Evolutionary conservation across 441 rosid genomes (phyloP), one percentile per base, ranked within the genome.

Genomic region (Pelargonium cotyledonis): DNA sequence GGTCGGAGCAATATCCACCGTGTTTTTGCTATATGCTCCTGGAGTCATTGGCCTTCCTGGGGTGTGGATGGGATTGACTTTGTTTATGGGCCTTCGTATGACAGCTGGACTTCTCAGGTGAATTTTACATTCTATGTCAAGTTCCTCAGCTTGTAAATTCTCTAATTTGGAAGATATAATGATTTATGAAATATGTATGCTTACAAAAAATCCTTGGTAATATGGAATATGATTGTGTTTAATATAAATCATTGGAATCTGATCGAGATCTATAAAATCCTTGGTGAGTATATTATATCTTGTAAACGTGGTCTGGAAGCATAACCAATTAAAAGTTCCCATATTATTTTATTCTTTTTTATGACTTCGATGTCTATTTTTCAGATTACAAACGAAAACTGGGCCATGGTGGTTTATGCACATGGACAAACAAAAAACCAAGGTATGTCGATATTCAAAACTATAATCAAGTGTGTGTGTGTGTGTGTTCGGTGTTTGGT

Each of bases 1-100:
- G 84, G 88, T 86, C 76, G 92, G 95, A 65, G 92, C 80, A 63
- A 55, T 79, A 73, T 69, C 82, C 35, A 76, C 70, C 18, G 72
- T 68, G 35, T 76, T 74, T 70, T 70, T 79, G 77, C 70, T 76
- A 23, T 76, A 74, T 63, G 76, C 75, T 18, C 75, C 84, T 8
- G 74, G 76, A 6, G 21, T 68, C 15, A 14, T 72, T 12, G 84
- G 84, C 40, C 84, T 81, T 61, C 65, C 72, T 26, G 84, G 82
- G 44, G 80, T 81, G 46, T 81, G 84, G 84, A 66, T 70, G 31
- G 82, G 80, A 5, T 66, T 81, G 67, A 74, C 77, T 65, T 73
- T 78, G 67, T 81, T 81, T 68, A 81, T 81, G 84, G 80, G 79
- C 46, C 44, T 81, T 70, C 74, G 84, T 14, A 76, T 69, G n/a